Percentiles rank a stretch among this genome's conserved stretches.
phyloP scores from a whole-genome alignment of 2,329 filamentous ascomycete genomes.

The Aspergillus brunneoviolaceus region DNA sequence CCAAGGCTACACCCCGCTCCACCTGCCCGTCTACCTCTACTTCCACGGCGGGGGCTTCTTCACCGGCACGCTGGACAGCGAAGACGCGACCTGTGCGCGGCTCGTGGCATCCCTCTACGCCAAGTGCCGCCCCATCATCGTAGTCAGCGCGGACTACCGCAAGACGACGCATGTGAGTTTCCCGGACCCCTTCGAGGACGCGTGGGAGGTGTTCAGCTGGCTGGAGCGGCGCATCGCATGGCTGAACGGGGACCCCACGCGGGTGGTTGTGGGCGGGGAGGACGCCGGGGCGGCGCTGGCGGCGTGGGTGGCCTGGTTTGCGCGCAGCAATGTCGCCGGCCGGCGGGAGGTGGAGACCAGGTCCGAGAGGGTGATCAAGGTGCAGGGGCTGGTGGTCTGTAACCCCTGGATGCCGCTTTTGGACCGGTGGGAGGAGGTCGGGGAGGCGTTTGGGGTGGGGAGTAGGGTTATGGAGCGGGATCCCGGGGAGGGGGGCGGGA shows the following conservation, averaged over 20 bases:
- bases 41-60: constrained; percentile 59
- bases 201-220: constrained; percentile 57
- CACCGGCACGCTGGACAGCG: constrained; percentile 54
- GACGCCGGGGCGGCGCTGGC: constrained; percentile 51
- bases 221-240: constrained; percentile 45
- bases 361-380: constrained; percentile 49
- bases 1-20: background rate
- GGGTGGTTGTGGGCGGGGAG: constrained; percentile 50
- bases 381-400: constrained; percentile 46
- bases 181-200: constrained; percentile 54
- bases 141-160: constrained; percentile 59
- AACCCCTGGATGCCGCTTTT: constrained; percentile 38
- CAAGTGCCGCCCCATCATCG: constrained; percentile 34
- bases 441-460: background rate
- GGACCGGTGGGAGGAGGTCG: constrained; percentile 29
- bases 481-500: too few relatives aligned
- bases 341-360: constrained; percentile 19
- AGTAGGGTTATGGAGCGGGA: background rate
- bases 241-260: constrained; percentile 37
- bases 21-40: constrained; percentile 53
- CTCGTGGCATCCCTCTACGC: constrained; percentile 42
- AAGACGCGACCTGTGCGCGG: constrained; percentile 54
- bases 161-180: constrained; percentile 57
- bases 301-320: constrained; percentile 40
- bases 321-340: constrained; percentile 41